Conservation (phyloP, 306 rosid species). For the Rosa persica region DNA sequence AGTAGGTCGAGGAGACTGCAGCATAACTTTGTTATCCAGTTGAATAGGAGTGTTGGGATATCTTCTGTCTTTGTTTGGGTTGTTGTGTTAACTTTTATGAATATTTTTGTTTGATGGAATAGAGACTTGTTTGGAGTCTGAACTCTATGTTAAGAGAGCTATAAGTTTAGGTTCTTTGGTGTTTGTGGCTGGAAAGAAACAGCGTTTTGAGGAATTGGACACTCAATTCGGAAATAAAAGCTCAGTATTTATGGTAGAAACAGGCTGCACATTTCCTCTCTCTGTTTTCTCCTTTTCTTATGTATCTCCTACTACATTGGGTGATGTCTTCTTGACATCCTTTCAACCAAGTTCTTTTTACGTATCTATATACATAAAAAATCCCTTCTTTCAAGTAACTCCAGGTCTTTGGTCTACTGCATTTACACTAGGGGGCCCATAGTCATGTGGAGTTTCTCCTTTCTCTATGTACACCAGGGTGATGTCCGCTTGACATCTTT, state of each 20-base stretch:
- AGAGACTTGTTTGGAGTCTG: background rate
- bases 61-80: background rate
- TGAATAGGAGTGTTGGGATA: background rate
- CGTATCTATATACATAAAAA: background rate
- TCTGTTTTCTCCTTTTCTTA: background rate
- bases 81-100: background rate
- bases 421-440: background rate
- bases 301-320: background rate
- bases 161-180: background rate
- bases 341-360: background rate
- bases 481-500: background rate
- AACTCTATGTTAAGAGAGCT: background rate
- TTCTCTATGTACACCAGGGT: background rate
- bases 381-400: background rate
- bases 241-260: background rate
- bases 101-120: background rate
- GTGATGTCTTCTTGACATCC: background rate
- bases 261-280: background rate
- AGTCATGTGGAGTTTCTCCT: background rate
- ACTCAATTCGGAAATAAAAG: constrained; percentile 1
- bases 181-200: background rate
- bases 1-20: background rate
- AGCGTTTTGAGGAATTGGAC: background rate
- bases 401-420: background rate
- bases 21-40: background rate